Conservation (phyloP, 345 rosid species). For the Odontarrhena argentea region DNA sequence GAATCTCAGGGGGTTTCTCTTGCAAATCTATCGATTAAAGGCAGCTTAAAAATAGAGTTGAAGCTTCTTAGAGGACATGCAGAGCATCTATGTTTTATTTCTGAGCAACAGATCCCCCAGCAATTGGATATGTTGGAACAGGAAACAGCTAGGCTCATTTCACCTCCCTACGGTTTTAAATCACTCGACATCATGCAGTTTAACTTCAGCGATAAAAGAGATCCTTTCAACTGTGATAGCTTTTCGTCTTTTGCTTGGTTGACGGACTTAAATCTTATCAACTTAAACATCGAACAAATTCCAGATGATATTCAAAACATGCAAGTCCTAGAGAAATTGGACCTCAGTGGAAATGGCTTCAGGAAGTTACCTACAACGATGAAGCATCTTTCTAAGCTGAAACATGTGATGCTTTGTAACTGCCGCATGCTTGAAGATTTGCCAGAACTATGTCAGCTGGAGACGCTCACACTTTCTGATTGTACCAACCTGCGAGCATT, state of each 20-base stretch:
- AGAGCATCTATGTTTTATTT: neutral
- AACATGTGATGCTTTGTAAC: constrained; percentile 15
- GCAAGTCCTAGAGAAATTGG: constrained; percentile 24
- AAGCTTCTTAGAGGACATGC: neutral
- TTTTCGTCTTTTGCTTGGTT: constrained; percentile 18
- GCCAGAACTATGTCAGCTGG: constrained; percentile 21
- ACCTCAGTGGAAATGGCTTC: constrained; percentile 8
- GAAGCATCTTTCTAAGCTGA: constrained; percentile 9
- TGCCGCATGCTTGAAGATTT: neutral
- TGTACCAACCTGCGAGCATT: constrained; percentile 16
- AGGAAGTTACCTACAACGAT: neutral
- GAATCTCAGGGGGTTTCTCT: neutral
- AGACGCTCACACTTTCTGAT: constrained; percentile 26
- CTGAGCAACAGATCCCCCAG: neutral
- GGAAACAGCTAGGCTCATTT: neutral
- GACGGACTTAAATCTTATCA: constrained; percentile 20
- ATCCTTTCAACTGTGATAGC: neutral
- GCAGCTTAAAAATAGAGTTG: neutral
- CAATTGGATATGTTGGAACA: neutral
- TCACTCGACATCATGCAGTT: constrained; percentile 17
- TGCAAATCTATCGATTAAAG: neutral
- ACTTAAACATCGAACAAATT: neutral
- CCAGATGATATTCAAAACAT: constrained; percentile 8
- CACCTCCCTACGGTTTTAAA: constrained; percentile 1
- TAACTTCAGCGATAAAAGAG: neutral